A percentile compares a stretch with the other conserved stretches of the same genome.
Evolutionary conservation across 306 rosid genomes (phyloP).

Genomic region (Lupinus albus): DNA sequence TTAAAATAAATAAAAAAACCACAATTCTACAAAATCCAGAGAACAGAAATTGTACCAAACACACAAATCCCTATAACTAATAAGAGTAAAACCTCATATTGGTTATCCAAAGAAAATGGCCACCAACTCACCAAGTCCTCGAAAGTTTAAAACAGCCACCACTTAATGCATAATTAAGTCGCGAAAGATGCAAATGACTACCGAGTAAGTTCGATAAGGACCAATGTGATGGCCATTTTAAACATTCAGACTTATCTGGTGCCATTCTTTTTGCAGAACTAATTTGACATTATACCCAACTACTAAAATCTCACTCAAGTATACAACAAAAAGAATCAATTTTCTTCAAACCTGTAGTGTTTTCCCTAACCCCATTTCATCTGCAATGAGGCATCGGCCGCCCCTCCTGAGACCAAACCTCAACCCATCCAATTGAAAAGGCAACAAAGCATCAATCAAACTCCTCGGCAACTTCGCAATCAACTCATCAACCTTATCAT

Average conservation of each 20-base stretch:
- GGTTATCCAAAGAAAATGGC: no score
- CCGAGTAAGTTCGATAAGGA: no score
- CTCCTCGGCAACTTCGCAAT: conserved; percentile 64
- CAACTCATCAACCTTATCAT: conserved; percentile 67
- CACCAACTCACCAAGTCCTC: no score
- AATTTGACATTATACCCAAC: no score
- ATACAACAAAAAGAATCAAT: not conserved
- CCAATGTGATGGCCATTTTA: no score
- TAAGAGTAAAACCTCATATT: not conserved
- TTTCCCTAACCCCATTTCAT: conserved; percentile 97
- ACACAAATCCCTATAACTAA: not conserved
- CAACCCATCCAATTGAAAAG: conserved; percentile 85
- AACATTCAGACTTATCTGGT: no score
- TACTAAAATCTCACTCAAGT: not conserved
- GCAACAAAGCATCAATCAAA: conserved; percentile 60
- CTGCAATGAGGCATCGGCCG: conserved; percentile 90
- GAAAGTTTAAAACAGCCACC: no score
- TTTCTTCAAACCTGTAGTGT: conserved; percentile 74
- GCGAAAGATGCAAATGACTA: no score
- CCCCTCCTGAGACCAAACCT: conserved; percentile 83
- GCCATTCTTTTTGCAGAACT: no score
- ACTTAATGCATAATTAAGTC: no score
- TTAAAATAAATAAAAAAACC: not conserved
- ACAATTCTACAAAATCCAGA: conserved; percentile 15
- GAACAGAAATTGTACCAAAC: conserved; percentile 1